Conservation (phyloP, 1,284 basidiomycete species). For the Inonotus obliquus region DNA sequence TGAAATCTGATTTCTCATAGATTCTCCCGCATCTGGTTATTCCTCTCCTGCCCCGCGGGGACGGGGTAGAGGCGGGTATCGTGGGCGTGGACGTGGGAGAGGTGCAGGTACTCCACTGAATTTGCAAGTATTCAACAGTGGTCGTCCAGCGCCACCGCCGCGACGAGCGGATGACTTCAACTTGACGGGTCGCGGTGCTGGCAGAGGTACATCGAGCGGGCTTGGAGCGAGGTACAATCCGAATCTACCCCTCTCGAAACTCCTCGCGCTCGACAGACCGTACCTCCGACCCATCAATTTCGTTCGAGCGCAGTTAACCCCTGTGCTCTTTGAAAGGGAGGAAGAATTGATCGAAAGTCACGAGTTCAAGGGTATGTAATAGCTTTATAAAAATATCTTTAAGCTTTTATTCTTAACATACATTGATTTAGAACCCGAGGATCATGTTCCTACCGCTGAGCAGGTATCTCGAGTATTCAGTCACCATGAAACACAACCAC, state of each 20-base stretch:
- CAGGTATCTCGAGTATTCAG: constrained; percentile 56
- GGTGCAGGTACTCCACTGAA: neutral
- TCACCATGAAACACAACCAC: constrained; percentile 22
- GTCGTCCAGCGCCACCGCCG: constrained; percentile 7
- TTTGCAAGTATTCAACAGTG: constrained; percentile 4
- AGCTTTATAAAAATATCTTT: constrained; percentile 5
- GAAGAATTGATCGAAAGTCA: constrained; percentile 63
- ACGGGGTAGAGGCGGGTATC: constrained; percentile 20
- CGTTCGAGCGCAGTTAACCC: constrained; percentile 53
- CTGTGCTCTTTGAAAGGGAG: constrained; percentile 55
- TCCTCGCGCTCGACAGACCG: constrained; percentile 55
- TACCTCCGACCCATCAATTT: constrained; percentile 60
- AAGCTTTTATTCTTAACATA: constrained; percentile 6
- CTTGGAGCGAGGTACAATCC: constrained; percentile 22
- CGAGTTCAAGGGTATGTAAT: constrained; percentile 46
- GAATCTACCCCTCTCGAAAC: constrained; percentile 46
- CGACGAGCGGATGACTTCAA: constrained; percentile 6
- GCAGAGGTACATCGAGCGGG: constrained; percentile 17
- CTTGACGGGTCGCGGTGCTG: constrained; percentile 7
- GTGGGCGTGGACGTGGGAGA: constrained; percentile 20
- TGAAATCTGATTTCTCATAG: neutral
- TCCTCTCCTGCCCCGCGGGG: constrained; percentile 18
- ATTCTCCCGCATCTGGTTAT: constrained; percentile 7
- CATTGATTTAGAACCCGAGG: constrained; percentile 35
- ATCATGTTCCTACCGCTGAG: constrained; percentile 62